Evolutionary conservation across 495 filamentous ascomycete species (phyloP).

Genomic region (Aspergillus steynii): DNA sequence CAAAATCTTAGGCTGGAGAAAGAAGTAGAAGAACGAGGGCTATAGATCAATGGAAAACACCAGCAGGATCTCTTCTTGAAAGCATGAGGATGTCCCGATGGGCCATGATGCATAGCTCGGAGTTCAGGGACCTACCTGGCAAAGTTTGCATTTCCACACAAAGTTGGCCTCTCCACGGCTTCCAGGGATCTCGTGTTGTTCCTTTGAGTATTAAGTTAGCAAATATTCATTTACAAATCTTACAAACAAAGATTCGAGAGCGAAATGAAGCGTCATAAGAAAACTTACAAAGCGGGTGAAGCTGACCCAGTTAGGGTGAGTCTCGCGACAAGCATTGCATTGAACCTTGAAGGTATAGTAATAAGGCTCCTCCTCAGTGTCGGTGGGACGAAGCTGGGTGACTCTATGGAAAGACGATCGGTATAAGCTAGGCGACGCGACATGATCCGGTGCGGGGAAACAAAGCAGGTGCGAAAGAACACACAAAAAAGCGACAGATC

Average conservation of each 20-base stretch:
- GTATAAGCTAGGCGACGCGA: constrained; percentile 9
- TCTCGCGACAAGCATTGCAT: constrained; percentile 92
- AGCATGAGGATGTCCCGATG: background rate
- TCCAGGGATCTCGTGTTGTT: constrained; percentile 80
- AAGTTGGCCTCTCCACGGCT: constrained; percentile 96
- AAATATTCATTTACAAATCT: background rate
- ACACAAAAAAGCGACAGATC: constrained; percentile 4
- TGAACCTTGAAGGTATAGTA: constrained; percentile 97
- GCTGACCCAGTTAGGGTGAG: constrained; percentile 81
- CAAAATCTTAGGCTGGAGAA: background rate
- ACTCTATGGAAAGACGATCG: constrained; percentile 56
- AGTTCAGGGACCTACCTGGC: constrained; percentile 56
- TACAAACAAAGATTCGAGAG: background rate
- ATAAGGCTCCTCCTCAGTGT: constrained; percentile 78
- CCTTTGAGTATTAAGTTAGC: constrained; percentile 48
- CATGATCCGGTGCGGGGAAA: constrained; percentile 16
- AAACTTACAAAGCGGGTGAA: constrained; percentile 83
- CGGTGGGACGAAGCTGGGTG: constrained; percentile 80
- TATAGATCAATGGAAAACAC: background rate
- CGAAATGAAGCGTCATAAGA: background rate
- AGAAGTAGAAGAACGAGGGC: background rate
- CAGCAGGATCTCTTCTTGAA: background rate
- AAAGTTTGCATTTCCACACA: constrained; percentile 96
- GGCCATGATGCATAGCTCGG: background rate
- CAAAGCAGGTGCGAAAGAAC: constrained; percentile 7